Base-by-base conservation (phyloP, 176 grass and related monocot species). In the Themeda triandra region DNA sequence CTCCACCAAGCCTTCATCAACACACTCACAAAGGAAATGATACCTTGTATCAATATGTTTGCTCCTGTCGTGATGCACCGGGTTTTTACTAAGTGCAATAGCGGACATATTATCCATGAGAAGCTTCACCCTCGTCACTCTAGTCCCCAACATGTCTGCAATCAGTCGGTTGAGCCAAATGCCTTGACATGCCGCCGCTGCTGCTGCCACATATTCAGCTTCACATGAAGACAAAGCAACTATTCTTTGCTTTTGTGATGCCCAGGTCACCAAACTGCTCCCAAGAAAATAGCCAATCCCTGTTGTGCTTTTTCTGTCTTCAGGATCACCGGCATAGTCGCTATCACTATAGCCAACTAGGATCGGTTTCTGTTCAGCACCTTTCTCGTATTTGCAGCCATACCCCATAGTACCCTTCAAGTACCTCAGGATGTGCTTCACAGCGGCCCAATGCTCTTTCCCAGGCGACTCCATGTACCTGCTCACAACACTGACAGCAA, bases 251-350 rank as follows among this genome's bases (percentile, higher is more conserved):
- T 64, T 64, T 13, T 64, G 62, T 3, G 62, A 64, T 1, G 27
- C 25, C 62, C 27, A 64, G 1, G 25, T 64, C 0, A 64, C 27
- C 25, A 64, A 1, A 0, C 2, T 64, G 1, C 2, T 6, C 0
- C 27, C 62, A 2, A 64, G 27, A 1, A 64, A 64, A 29, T 29
- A 64, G 0, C 7, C 10, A 4, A 64, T 12, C 0, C 62, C 62
- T 0, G 62, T 64, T 0, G 62, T 64, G 5, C 27, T 64, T 5
- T 64, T 64, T 4, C 62, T 6, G 2, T 64, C 62, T 0, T 64
- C 25, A 0, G 13, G 0, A 14, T 64, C 62, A 0, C 27, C 62
- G 0, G 62, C 27, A 0, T 15, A 28, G 4, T 64, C 62, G 17
- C 27, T 64, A 1, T 64, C 27, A 2, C 12, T 30, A 5, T 6